These are phyloP conservation scores for Sanghuangporus sanghuang DNA, from an alignment of 1,284 basidiomycete species.

Conservation along the genomic window DNA sequence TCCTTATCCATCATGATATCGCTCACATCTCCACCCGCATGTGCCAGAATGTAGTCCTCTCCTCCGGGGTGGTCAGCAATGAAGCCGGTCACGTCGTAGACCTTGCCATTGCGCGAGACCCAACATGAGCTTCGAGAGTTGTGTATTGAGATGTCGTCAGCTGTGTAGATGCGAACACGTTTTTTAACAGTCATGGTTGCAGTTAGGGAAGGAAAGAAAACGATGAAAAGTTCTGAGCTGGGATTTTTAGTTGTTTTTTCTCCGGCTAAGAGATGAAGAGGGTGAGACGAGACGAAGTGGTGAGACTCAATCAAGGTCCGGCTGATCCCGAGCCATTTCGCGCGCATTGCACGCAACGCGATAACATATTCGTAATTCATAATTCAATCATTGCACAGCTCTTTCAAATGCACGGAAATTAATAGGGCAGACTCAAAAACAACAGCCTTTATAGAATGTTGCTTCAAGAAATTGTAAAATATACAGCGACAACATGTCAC, in stretches of 20 bases:
- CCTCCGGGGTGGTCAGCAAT: conserved; percentile 82
- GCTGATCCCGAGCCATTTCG: too few relatives aligned
- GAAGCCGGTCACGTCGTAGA: conserved; percentile 77
- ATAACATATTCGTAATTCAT: too few relatives aligned
- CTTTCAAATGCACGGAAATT: too few relatives aligned
- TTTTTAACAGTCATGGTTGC: conserved; percentile 39
- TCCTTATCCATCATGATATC: conserved; percentile 76
- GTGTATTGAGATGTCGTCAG: conserved; percentile 66
- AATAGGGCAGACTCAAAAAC: too few relatives aligned
- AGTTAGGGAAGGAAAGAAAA: neutral
- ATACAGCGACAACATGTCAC: too few relatives aligned
- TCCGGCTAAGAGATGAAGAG: neutral
- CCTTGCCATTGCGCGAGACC: conserved; percentile 66
- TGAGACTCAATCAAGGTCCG: too few relatives aligned
- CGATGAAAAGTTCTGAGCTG: neutral
- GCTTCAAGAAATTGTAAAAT: too few relatives aligned
- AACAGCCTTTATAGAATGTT: too few relatives aligned
- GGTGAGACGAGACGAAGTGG: too few relatives aligned
- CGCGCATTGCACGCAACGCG: too few relatives aligned
- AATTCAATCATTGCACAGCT: too few relatives aligned
- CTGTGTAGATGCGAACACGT: conserved; percentile 65
- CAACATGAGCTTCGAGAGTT: conserved; percentile 59
- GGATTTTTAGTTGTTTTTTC: neutral
- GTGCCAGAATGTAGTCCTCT: conserved; percentile 75
- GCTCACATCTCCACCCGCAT: conserved; percentile 83